Base-by-base conservation (phyloP, 169 alveolate species). In the Plasmodium fragile region DNA sequence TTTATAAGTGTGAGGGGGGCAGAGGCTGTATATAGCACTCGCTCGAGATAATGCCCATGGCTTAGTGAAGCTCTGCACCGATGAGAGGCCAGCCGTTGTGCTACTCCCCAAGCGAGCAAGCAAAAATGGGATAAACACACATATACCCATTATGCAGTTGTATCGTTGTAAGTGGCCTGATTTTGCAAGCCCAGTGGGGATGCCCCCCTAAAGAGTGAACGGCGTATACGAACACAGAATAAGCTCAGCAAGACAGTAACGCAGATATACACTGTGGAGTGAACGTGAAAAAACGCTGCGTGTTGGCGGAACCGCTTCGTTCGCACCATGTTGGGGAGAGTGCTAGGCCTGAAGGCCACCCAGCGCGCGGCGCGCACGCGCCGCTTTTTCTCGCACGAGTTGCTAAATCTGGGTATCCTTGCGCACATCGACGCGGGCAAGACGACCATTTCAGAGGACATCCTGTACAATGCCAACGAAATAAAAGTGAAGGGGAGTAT, bases 371-470 rank as follows among this genome's bases (percentile, higher is more conserved):
- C 59, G 36, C 75, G 75, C 73, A 81, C 36, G 30, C 70, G 70
- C 32, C 28, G 94, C 34, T 91, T 79, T 71, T 91, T 69, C 83
- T 52, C 83, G 4, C 53, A 72, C 41, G 49, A 71, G n/a, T 13
- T 91, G 75, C 80, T 91, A 39, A 96, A 97, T 53, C 81, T 97
- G 34, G 98, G 98, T 36, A 96, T 97, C 75, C 97, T 98, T 45
- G 99, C 98, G 34, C 99, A 98, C 90, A 97, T 98, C n/a, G 98
- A 97, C 93, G 98, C 98, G 53, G 98, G 98, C 3, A 97, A 97
- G 83, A 97, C 98, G 16, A 97, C 98, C 25, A 89, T 97, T 49
- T 96, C 98, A 28, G 98, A 97, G 78, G 95, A 97, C 90, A 96
- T 97, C 97, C 93, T 97, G 39, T 97, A 80, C 81, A 95, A 96